phyloP scores from a whole-genome alignment of 2,329 filamentous ascomycete genomes.

The Golovinomyces cichoracearum region DNA sequence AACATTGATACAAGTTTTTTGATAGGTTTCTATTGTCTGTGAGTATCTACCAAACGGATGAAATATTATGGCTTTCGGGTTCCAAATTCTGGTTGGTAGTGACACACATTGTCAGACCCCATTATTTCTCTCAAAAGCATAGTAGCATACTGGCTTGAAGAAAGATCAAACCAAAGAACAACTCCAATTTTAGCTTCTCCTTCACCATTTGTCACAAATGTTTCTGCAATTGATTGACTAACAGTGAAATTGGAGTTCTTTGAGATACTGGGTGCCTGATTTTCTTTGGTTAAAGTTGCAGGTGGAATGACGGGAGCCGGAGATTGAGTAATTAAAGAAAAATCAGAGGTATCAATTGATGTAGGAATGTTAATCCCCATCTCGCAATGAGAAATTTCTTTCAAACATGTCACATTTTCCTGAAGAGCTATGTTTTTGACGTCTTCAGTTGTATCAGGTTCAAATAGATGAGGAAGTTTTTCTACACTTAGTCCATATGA shows the following conservation, averaged over 20 bases:
- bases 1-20: too few relatives aligned
- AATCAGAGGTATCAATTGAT: background rate
- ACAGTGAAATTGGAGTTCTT: background rate
- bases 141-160: constrained; percentile 60
- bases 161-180: constrained; percentile 48
- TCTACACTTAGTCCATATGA: background rate
- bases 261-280: background rate
- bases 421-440: background rate
- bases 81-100: constrained; percentile 36
- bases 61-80: background rate
- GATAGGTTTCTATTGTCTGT: too few relatives aligned
- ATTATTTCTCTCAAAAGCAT: constrained; percentile 61
- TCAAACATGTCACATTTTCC: background rate
- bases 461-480: background rate
- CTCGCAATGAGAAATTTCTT: background rate
- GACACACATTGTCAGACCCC: constrained; percentile 34
- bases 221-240: background rate
- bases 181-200: constrained; percentile 32
- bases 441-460: background rate
- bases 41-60: too few relatives aligned
- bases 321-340: background rate
- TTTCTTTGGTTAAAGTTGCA: background rate
- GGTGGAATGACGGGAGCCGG: background rate
- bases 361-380: background rate
- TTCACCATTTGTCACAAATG: background rate